Evolutionary conservation across 2,329 filamentous ascomycete species (phyloP).

Genomic region (Fusarium staphyleae): DNA sequence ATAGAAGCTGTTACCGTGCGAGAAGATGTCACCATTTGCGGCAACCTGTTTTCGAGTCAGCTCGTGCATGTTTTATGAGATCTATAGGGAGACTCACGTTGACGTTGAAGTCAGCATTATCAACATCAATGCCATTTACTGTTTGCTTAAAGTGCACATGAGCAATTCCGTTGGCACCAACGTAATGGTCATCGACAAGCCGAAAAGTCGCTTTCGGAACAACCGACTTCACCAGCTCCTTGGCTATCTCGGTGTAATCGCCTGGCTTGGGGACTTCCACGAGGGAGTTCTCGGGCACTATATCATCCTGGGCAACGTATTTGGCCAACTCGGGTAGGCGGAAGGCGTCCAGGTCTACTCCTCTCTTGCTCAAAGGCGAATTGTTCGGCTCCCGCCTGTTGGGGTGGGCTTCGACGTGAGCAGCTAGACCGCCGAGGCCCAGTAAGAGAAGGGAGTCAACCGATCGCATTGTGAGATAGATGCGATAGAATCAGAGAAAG

Average conservation of each 20-base stretch:
- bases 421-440: slow-evolving; percentile 45
- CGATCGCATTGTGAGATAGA: slow-evolving; percentile 41
- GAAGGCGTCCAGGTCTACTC: slow-evolving; percentile 46
- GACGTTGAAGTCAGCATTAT: slow-evolving; percentile 67
- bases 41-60: slow-evolving; percentile 48
- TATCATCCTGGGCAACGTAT: slow-evolving; percentile 39
- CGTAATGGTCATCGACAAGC: slow-evolving; percentile 59
- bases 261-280: slow-evolving; percentile 40
- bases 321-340: slow-evolving; percentile 43
- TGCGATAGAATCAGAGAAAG: neutral
- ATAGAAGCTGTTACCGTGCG: slow-evolving; percentile 59
- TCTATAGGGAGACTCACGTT: slow-evolving; percentile 54
- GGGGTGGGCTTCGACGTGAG: slow-evolving; percentile 45
- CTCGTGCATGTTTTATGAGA: rapidly evolving
- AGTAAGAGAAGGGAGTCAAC: slow-evolving; percentile 41
- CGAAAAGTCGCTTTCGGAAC: slow-evolving; percentile 55
- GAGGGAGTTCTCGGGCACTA: slow-evolving; percentile 31
- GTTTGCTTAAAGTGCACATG: slow-evolving; percentile 69
- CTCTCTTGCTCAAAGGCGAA: slow-evolving; percentile 39
- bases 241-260: slow-evolving; percentile 54
- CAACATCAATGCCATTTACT: slow-evolving; percentile 63
- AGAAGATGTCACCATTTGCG: slow-evolving; percentile 62
- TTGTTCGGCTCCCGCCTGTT: slow-evolving; percentile 37
- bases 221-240: slow-evolving; percentile 51
- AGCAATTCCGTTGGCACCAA: slow-evolving; percentile 60